Conservation (phyloP, 1,284 basidiomycete genomes). For the Naganishia albida region DNA sequence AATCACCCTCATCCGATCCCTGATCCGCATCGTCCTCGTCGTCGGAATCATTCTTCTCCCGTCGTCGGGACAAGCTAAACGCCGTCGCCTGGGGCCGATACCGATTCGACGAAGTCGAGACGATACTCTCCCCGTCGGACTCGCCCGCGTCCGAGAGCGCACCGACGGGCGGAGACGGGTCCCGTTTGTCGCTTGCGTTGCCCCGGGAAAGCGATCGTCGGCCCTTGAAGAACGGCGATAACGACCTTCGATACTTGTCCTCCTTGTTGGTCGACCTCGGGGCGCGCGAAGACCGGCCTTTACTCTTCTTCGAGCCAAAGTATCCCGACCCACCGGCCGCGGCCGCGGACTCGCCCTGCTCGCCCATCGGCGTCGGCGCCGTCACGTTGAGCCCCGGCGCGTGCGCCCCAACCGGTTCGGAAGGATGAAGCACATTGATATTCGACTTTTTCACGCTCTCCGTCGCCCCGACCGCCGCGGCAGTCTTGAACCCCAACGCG, state of each 20-base stretch:
- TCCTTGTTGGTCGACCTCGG: slow-evolving; percentile 22
- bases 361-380: slow-evolving; percentile 18
- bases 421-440: slow-evolving; percentile 10
- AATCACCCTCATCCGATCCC: slow-evolving; percentile 45
- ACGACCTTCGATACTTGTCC: slow-evolving; percentile 39
- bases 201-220: slow-evolving; percentile 45
- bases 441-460: slow-evolving; percentile 24
- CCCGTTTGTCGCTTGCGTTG: slow-evolving; percentile 59
- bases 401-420: slow-evolving; percentile 25
- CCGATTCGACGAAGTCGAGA: slow-evolving; percentile 55
- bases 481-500: slow-evolving; percentile 43
- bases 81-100: slow-evolving; percentile 53
- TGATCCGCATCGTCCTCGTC: slow-evolving; percentile 54
- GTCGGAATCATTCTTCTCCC: slow-evolving; percentile 47
- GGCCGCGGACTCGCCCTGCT: slow-evolving; percentile 4
- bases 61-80: slow-evolving; percentile 40
- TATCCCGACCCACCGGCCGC: not conserved
- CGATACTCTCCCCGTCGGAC: slow-evolving; percentile 58
- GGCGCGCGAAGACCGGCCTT: slow-evolving; percentile 1
- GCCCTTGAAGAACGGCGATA: slow-evolving; percentile 52
- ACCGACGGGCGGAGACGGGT: slow-evolving; percentile 68
- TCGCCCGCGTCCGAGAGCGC: slow-evolving; percentile 71
- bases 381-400: slow-evolving; percentile 29
- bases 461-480: slow-evolving; percentile 37
- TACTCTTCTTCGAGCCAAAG: slow-evolving; percentile 12